Base-by-base conservation (phyloP, 2,329 filamentous ascomycete genomes). In the Ceratocystis papillata region DNA sequence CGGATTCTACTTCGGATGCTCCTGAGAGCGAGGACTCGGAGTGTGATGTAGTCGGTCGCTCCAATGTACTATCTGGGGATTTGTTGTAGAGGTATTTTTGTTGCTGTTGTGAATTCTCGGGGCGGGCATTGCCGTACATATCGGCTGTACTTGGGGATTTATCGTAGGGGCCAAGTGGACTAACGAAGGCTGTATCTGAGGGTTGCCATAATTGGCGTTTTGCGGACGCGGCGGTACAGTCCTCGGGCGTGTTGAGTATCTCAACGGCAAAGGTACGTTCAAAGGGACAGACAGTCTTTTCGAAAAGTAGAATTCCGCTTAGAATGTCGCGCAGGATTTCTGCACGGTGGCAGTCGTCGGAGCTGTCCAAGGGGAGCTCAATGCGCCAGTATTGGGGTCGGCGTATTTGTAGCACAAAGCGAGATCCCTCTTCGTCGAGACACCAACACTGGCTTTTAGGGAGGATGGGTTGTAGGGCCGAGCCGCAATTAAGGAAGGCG, bases 361-460 rank as follows among this genome's bases (percentile, higher is more conserved):
- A 77, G 22, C 64, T 68, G 44, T 76, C 71, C 64, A 73, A 70
- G 0, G 90, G 89, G 5, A 96, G 77, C 73, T 96, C 92, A 71
- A 96, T 94, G 69, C 92, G 86, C 81, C 94, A 96, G 74, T 94
- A 96, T 55, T 88, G 87, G 37, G 92, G 87, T 57, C 87, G 84
- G 25, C 90, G 82, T 69, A 95, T 90, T 70, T 92, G 88, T 67
- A 96, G 77, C n/a, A 96, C 88, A 70, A 96, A 96, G 70, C 87
- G 83, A 74, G 79, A 90, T 50, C 87, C 87, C 66, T 86, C 82
- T 67, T 90, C 88, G 74, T 95, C 89, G 41, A 96, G 88, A 74
- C 89, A 95, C 92, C 92, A 96, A 73, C 89, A 95, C 75, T 96
- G 91, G 67, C 90, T 95, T 74, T 90, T 90, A 28, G 89, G 90